These are phyloP conservation scores for Yamadazyma oceani DNA, from an alignment of 1,139 yeast species.

Conservation along the genomic window DNA sequence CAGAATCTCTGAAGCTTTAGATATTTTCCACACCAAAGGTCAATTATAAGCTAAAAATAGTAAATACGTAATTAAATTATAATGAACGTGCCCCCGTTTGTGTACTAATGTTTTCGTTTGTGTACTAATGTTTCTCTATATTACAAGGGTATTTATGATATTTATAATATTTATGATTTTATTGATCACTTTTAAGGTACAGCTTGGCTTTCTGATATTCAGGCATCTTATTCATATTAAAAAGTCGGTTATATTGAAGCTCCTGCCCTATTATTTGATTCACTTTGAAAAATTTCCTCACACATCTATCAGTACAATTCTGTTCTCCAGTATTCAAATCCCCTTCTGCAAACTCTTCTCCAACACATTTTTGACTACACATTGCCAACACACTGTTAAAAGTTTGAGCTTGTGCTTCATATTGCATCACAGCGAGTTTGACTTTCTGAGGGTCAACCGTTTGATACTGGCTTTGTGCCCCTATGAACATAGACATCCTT, in stretches of 20 bases:
- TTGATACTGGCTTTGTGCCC: slow-evolving; percentile 42
- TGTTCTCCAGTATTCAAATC: slow-evolving; percentile 79
- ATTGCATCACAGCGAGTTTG: slow-evolving; percentile 72
- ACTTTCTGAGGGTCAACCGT: slow-evolving; percentile 66
- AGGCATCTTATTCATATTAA: slow-evolving; percentile 38
- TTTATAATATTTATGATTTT: slow-evolving; percentile 2
- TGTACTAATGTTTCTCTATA: too few relatives aligned
- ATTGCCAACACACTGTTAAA: slow-evolving; percentile 57
- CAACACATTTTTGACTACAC: slow-evolving; percentile 72
- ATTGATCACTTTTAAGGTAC: slow-evolving; percentile 3
- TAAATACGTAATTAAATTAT: slow-evolving; percentile 2
- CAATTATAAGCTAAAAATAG: slow-evolving; percentile 45
- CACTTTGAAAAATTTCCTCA: slow-evolving; percentile 66
- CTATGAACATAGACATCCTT: slow-evolving; percentile 64
- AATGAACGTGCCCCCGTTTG: background rate
- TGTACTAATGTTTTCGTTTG: too few relatives aligned
- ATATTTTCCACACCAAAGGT: slow-evolving; percentile 78
- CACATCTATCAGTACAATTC: slow-evolving; percentile 77
- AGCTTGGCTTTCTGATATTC: slow-evolving; percentile 33
- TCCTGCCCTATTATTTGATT: slow-evolving; percentile 59
- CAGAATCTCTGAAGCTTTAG: slow-evolving; percentile 83
- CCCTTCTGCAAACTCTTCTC: slow-evolving; percentile 71
- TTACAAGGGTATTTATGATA: too few relatives aligned
- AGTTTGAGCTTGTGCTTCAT: slow-evolving; percentile 67
- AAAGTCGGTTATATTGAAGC: slow-evolving; percentile 31